phyloP scores from a whole-genome alignment of 75 land plant species.

The Azolla pinnata region DNA sequence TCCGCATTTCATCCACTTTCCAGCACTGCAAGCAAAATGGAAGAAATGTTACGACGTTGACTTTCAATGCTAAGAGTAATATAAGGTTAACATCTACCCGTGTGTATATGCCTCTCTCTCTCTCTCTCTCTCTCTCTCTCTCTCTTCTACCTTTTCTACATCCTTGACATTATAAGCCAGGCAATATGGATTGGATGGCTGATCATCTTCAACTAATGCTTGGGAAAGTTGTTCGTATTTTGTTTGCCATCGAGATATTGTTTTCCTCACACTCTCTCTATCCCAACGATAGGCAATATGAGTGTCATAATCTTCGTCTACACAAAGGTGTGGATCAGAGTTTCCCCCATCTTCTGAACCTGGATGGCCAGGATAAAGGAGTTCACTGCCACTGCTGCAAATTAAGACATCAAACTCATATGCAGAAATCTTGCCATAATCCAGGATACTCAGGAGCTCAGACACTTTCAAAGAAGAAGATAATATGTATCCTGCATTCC shows the following conservation, averaged over 20 bases:
- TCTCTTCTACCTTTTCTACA: slow-evolving; percentile 25
- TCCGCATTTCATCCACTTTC: slow-evolving; percentile 39
- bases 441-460: slow-evolving; percentile 37
- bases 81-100: neutral
- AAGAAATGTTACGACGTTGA: slow-evolving; percentile 2
- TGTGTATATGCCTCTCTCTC: neutral
- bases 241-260: slow-evolving; percentile 17
- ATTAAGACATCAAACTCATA: slow-evolving; percentile 59
- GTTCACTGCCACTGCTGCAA: slow-evolving; percentile 64
- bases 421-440: slow-evolving; percentile 16
- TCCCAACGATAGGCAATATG: slow-evolving; percentile 59
- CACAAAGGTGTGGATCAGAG: slow-evolving; percentile 11
- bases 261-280: slow-evolving; percentile 25
- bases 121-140: neutral
- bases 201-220: slow-evolving; percentile 16
- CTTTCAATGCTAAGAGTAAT: neutral
- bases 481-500: slow-evolving; percentile 35
- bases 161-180: slow-evolving; percentile 40
- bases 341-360: slow-evolving; percentile 19
- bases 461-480: slow-evolving; percentile 41
- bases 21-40: slow-evolving; percentile 27
- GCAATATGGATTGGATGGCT: slow-evolving; percentile 27
- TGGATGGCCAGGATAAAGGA: slow-evolving; percentile 16
- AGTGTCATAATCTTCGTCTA: slow-evolving; percentile 47
- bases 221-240: slow-evolving; percentile 22